Evolutionary conservation across 345 rosid species (phyloP).

Genomic region (Aquilaria yunnanensis): DNA sequence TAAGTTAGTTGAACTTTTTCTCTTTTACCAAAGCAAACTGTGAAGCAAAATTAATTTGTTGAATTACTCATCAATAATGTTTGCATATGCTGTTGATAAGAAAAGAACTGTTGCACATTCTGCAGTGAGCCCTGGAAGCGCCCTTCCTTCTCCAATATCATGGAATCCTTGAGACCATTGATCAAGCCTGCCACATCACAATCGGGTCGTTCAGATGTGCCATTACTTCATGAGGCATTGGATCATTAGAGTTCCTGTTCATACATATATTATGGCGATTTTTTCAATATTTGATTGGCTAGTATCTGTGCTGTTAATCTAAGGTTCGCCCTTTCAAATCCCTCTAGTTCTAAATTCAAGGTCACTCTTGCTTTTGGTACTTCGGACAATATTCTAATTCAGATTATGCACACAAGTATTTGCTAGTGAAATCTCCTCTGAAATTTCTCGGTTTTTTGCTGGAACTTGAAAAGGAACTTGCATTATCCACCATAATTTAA

Average conservation of each 20-base stretch:
- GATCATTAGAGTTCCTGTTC: constrained; percentile 18
- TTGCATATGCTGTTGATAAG: not conserved
- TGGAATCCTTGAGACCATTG: constrained; percentile 77
- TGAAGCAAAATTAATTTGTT: not conserved
- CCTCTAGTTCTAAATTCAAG: not conserved
- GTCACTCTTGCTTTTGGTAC: no score
- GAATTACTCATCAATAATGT: not conserved
- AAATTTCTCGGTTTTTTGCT: no score
- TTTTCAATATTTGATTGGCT: constrained; percentile 35
- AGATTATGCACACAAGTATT: no score
- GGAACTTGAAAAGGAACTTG: no score
- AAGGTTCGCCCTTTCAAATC: constrained; percentile 31
- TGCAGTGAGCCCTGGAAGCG: constrained; percentile 96
- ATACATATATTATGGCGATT: constrained; percentile 67
- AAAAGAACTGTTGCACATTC: constrained; percentile 4
- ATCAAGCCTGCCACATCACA: constrained; percentile 58
- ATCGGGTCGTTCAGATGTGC: constrained; percentile 48
- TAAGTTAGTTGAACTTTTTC: constrained; percentile 41
- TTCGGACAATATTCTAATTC: no score
- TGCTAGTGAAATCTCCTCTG: no score
- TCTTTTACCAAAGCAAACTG: not conserved
- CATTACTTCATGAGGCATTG: constrained; percentile 29
- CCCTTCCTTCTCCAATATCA: constrained; percentile 78
- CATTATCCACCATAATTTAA: no score
- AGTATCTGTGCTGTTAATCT: constrained; percentile 27